Base-by-base conservation (phyloP, 2,329 filamentous ascomycete genomes). In the Colletotrichum acutatum region DNA sequence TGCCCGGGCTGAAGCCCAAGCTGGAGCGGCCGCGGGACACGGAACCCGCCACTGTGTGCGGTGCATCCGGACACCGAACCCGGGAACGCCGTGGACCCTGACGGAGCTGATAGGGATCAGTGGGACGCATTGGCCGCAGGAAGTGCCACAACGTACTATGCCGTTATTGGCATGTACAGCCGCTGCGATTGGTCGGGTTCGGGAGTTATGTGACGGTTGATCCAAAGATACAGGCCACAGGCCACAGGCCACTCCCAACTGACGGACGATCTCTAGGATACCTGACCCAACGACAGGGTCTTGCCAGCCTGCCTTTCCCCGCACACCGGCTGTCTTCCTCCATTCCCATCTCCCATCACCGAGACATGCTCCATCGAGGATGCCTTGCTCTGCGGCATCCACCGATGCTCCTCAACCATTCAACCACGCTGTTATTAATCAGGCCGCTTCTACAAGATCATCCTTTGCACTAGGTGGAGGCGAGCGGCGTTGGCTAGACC, bases 121-220 rank as follows among this genome's bases (percentile, higher is more conserved):
- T 66, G 63, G 54, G 54, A 65, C 58, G 26, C 59, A 59, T 71
- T 74, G 71, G 67, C 63, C 66, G 59, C 60, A 71, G 67, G 46
- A 56, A 16, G 71, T 71, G 37, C 66, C 67, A 57, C 53, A 46
- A 52, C 58, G 30, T 46, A 46, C 72, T 74, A 74, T 32, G 61
- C 72, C 72, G 66, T 73, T 70, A 62, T 73, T 70, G 72, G 74
- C 53, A 74, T 70, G 68, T 65, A 58, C 66, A 74, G 59, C 74
- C 72, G 72, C 68, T 26, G 11, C 72, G 49, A 66, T 72, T 68
- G 69, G 57, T 65, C 54, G 46, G 56, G 8, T 28, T 24, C 9
- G 19, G 28, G 26, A 60, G 56, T 28, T 56, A 32, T 59, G 56
- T 37, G 42, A 32, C 56, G 62, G 57, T 14, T 28, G 62, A 67